A percentile compares a stretch with the other conserved stretches of the same genome.
phyloP scores from a whole-genome alignment of 106 monocot genomes.

The Dioscorea alata region DNA sequence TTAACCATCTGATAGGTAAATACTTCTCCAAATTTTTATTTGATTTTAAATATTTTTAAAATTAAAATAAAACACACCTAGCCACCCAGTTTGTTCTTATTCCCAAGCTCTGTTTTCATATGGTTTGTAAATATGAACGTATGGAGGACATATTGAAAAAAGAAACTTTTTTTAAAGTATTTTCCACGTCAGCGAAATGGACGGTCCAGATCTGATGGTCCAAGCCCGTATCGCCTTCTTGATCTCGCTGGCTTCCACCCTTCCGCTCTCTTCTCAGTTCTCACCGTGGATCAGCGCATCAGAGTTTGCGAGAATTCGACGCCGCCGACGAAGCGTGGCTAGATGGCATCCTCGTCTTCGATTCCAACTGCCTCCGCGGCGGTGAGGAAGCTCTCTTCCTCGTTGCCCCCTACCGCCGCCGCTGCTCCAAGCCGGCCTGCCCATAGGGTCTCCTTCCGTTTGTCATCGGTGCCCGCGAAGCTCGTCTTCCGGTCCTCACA shows the following conservation, averaged over 20 bases:
- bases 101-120: too few relatives aligned
- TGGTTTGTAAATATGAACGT: too few relatives aligned
- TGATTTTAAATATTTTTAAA: too few relatives aligned
- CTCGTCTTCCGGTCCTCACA: conserved; percentile 5
- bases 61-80: too few relatives aligned
- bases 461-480: conserved; percentile 2
- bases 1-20: too few relatives aligned
- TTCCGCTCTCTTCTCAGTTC: neutral
- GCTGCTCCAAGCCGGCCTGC: neutral
- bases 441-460: conserved; percentile 5
- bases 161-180: too few relatives aligned
- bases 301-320: neutral
- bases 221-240: neutral
- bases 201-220: neutral
- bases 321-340: neutral
- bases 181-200: neutral
- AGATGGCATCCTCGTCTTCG: conserved; percentile 29
- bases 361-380: conserved; percentile 18
- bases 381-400: conserved; percentile 2
- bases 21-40: too few relatives aligned
- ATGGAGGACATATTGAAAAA: too few relatives aligned
- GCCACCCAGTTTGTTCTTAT: too few relatives aligned
- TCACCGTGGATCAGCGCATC: neutral
- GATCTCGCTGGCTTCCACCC: neutral
- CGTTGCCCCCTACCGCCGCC: neutral